Percentiles rank a stretch among this genome's conserved stretches.
Conservation (phyloP, 257 asterid genomes). For the Fraxinus pennsylvanica region DNA sequence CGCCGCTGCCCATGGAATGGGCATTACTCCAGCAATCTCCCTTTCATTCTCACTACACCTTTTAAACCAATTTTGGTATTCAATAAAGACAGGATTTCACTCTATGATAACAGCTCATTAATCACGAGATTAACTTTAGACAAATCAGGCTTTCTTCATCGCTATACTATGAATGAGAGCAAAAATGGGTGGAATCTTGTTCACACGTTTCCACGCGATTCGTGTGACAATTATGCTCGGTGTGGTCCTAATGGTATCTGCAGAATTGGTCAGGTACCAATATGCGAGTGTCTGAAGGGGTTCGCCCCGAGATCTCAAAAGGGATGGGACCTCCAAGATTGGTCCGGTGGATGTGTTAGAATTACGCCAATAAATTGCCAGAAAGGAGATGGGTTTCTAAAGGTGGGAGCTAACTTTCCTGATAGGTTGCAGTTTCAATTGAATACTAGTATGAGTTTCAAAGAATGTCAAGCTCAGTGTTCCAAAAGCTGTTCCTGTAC, state of each 20-base stretch:
- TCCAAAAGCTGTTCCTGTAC: not conserved
- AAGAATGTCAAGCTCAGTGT: not conserved
- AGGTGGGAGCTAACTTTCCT: not conserved
- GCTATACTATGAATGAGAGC: slow-evolving; percentile 20
- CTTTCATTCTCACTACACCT: slow-evolving; percentile 4
- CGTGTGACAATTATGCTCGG: slow-evolving; percentile 26
- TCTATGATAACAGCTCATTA: slow-evolving; percentile 2
- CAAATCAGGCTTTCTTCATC: not conserved
- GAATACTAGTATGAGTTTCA: not conserved
- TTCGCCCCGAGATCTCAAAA: slow-evolving; percentile 13
- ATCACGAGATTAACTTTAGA: slow-evolving; percentile 6
- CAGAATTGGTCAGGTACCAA: not conserved
- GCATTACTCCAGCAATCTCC: slow-evolving; percentile 14
- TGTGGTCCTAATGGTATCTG: slow-evolving; percentile 40
- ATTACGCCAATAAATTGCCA: not conserved
- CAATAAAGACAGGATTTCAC: slow-evolving; percentile 14
- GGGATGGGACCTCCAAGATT: slow-evolving; percentile 38
- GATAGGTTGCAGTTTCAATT: not conserved
- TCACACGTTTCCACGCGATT: not conserved
- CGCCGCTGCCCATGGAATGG: slow-evolving; percentile 42
- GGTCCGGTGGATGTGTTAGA: slow-evolving; percentile 34
- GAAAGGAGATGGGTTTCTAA: not conserved
- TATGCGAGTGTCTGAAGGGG: slow-evolving; percentile 36
- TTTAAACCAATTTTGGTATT: slow-evolving; percentile 1
- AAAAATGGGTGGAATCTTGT: slow-evolving; percentile 28